phyloP scores from a whole-genome alignment of 306 rosid species.

The Vigna reflexopilosa region DNA sequence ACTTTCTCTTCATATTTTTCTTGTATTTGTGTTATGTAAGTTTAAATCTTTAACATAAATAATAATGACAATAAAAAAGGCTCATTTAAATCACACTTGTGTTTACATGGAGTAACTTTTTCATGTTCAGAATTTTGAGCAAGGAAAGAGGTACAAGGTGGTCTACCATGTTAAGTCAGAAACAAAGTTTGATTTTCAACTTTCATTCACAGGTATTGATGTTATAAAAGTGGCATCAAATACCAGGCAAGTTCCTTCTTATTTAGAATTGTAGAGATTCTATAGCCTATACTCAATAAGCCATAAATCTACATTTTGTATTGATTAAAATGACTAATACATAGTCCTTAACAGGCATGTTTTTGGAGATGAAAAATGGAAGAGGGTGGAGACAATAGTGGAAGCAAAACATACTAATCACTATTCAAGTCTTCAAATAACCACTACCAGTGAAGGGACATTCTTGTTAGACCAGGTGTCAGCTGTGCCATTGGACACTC shows the following conservation, averaged over 20 bases:
- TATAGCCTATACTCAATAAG: neutral
- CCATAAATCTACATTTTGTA: neutral
- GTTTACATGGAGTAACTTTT: neutral
- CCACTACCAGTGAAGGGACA: constrained; percentile 22
- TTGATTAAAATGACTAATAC: constrained; percentile 40
- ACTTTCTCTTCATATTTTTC: neutral
- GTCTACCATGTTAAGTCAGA: constrained; percentile 50
- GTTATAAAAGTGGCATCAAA: neutral
- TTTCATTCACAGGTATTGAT: constrained; percentile 15
- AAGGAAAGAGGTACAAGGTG: constrained; percentile 77
- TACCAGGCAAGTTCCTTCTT: constrained; percentile 41
- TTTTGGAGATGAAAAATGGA: neutral
- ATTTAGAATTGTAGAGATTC: neutral
- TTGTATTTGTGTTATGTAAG: neutral
- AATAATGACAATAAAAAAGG: neutral
- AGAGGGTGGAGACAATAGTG: constrained; percentile 6
- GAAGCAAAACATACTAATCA: constrained; percentile 8
- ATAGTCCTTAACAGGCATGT: neutral
- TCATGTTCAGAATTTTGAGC: constrained; percentile 69
- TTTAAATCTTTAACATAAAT: neutral
- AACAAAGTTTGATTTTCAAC: neutral
- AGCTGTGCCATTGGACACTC: constrained; percentile 47
- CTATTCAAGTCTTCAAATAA: constrained; percentile 21
- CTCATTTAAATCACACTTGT: neutral
- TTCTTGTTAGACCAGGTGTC: constrained; percentile 48